A percentile compares a stretch with the other conserved stretches of the same genome.
These are phyloP conservation scores for Cryomyces minteri DNA, from an alignment of 495 filamentous ascomycete species.

Conservation along the genomic window DNA sequence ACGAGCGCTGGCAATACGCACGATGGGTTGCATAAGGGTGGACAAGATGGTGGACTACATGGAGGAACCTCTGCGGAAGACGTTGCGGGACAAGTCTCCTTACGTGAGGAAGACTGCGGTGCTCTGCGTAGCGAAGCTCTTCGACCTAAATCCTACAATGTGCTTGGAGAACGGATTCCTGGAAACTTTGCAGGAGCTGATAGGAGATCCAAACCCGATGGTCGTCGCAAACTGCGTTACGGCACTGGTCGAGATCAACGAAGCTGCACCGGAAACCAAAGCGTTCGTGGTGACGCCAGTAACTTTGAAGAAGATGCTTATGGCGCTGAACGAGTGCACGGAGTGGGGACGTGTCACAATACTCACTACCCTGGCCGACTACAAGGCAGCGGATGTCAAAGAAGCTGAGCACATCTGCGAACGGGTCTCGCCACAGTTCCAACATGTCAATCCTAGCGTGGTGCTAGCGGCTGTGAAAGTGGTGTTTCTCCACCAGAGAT, in stretches of 20 bases:
- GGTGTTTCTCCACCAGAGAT: slow-evolving; percentile 91
- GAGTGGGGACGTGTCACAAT: slow-evolving; percentile 99
- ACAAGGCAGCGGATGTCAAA: slow-evolving; percentile 69
- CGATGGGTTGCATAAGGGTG: slow-evolving; percentile 98
- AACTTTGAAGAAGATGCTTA: slow-evolving; percentile 81
- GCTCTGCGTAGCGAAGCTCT: slow-evolving; percentile 95
- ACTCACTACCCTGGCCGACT: slow-evolving; percentile 73
- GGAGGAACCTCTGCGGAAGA: slow-evolving; percentile 96
- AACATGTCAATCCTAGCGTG: slow-evolving; percentile 95
- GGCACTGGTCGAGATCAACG: slow-evolving; percentile 77
- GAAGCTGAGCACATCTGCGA: slow-evolving; percentile 99
- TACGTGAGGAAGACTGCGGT: slow-evolving; percentile 98
- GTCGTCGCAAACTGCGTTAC: slow-evolving; percentile 95
- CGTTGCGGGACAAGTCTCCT: slow-evolving; percentile 87
- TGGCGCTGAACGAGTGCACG: slow-evolving; percentile 96
- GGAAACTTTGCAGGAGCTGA: slow-evolving; percentile 88
- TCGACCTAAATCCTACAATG: slow-evolving; percentile 79
- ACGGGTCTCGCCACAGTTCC: slow-evolving; percentile 87
- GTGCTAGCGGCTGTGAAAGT: slow-evolving; percentile 94
- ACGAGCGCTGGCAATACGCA: slow-evolving; percentile 83
- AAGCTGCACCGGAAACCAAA: slow-evolving; percentile 76
- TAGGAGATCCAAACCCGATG: slow-evolving; percentile 97
- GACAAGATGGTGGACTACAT: slow-evolving; percentile 99
- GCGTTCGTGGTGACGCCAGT: slow-evolving; percentile 65
- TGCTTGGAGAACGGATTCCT: slow-evolving; percentile 95